These are phyloP conservation scores for Houttuynia cordata DNA, from an alignment of 164 flowering plant genomes.

Conservation along the genomic window DNA sequence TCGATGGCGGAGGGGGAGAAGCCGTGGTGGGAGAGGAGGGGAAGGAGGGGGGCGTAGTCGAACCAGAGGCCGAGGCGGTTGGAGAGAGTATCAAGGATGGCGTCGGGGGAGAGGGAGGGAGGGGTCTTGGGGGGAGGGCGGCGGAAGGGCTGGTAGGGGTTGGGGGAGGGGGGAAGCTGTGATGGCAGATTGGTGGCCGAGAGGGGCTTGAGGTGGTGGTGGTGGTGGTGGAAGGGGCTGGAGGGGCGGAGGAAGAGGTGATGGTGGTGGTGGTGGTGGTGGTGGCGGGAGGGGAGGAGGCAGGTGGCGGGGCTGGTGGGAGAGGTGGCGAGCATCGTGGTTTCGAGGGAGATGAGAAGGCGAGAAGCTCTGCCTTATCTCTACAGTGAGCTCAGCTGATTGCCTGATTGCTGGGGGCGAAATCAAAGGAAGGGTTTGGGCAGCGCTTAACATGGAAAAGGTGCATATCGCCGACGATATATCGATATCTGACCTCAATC, in stretches of 20 bases:
- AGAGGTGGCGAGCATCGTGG: slow-evolving; percentile 6
- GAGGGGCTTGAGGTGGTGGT: background rate
- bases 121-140: slow-evolving; percentile 48
- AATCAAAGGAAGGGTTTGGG: too few relatives aligned
- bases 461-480: too few relatives aligned
- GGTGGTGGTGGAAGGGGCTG: slow-evolving; percentile 3
- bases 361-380: too few relatives aligned
- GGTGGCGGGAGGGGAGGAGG: slow-evolving; percentile 17
- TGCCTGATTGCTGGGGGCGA: too few relatives aligned
- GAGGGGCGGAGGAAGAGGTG: slow-evolving; percentile 18
- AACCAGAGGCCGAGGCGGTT: slow-evolving; percentile 80
- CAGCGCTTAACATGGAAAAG: too few relatives aligned
- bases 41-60: slow-evolving; percentile 74
- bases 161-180: slow-evolving; percentile 8
- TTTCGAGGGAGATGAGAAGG: too few relatives aligned
- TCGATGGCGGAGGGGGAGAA: slow-evolving; percentile 59
- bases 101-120: slow-evolving; percentile 36
- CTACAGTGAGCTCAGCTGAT: too few relatives aligned
- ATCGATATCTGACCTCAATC: too few relatives aligned
- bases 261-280: slow-evolving; percentile 17
- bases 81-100: slow-evolving; percentile 43
- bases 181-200: background rate
- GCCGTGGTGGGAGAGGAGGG: slow-evolving; percentile 50
- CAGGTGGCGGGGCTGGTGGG: slow-evolving; percentile 5
- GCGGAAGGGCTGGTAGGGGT: slow-evolving; percentile 74